Evolutionary conservation across 1,284 basidiomycete species (phyloP).

Genomic region (Coniferiporia sulphurascens): DNA sequence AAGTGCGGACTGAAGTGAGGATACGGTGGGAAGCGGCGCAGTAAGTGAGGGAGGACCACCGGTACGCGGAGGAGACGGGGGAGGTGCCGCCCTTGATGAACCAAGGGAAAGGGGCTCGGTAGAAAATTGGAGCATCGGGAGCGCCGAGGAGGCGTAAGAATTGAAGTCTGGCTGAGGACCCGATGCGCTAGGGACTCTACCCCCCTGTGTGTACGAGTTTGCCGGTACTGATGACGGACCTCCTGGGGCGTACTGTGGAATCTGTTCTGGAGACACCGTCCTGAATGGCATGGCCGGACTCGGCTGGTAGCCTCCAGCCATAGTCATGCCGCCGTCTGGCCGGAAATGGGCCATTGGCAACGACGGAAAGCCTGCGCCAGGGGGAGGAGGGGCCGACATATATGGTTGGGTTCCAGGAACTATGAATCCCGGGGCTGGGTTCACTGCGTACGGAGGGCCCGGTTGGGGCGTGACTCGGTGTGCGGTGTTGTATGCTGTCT

Average conservation of each 20-base stretch:
- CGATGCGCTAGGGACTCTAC: background rate
- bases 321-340: background rate
- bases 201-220: background rate
- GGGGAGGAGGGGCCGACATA: background rate
- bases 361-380: slow-evolving; percentile 22
- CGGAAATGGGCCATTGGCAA: slow-evolving; percentile 22
- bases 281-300: background rate
- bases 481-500: slow-evolving; percentile 27
- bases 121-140: background rate
- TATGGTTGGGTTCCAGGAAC: slow-evolving; percentile 20
- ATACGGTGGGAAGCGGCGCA: slow-evolving; percentile 57
- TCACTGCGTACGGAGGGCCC: slow-evolving; percentile 22
- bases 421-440: slow-evolving; percentile 17
- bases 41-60: slow-evolving; percentile 48
- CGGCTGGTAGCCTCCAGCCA: background rate
- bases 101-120: background rate
- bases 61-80: slow-evolving; percentile 26
- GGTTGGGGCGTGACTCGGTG: slow-evolving; percentile 17
- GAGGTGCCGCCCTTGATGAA: slow-evolving; percentile 12
- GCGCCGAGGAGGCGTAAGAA: slow-evolving; percentile 22
- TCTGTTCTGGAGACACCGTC: background rate
- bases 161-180: background rate
- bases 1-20: slow-evolving; percentile 46
- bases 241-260: background rate
- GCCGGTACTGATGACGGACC: background rate